Evolutionary conservation across 768 basidiomycete species (phyloP).

Genomic region (Phlebiopsis gigantea): DNA sequence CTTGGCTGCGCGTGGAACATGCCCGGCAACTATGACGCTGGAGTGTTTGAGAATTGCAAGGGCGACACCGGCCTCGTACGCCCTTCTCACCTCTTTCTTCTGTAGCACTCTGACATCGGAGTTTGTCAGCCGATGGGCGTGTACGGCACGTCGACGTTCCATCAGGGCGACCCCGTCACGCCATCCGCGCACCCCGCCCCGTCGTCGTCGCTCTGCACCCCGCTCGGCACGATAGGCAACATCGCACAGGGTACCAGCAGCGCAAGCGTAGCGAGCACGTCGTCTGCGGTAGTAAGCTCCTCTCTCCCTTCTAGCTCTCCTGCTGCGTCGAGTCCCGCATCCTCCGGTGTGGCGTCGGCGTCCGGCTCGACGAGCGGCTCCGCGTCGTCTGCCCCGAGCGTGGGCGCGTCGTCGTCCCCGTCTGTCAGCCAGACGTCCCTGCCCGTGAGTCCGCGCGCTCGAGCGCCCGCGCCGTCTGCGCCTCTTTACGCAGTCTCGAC

Average conservation of each 20-base stretch:
- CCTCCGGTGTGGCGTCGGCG: neutral
- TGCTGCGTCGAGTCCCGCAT: neutral
- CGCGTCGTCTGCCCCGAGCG: neutral
- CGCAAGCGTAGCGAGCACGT: neutral
- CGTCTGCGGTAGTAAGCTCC: neutral
- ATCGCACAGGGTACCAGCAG: conserved; percentile 12
- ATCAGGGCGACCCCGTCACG: conserved; percentile 54
- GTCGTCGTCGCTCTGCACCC: conserved; percentile 54
- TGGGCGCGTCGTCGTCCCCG: neutral
- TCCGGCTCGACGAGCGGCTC: neutral
- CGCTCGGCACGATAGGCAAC: conserved; percentile 48
- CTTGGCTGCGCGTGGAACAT: conserved; percentile 64
- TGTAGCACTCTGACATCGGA: neutral
- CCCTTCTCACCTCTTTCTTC: neutral
- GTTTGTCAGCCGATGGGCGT: conserved; percentile 53
- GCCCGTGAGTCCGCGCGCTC: neutral
- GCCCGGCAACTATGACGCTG: conserved; percentile 40
- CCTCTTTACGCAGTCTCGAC: neutral
- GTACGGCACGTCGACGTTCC: conserved; percentile 62
- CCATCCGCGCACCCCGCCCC: conserved; percentile 54
- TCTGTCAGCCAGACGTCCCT: neutral
- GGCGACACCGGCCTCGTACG: conserved; percentile 46
- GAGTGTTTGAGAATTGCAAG: conserved; percentile 39
- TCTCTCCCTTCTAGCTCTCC: neutral
- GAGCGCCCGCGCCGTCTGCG: neutral